Evolutionary conservation across 2,329 filamentous ascomycete species (phyloP).

Genomic region (Pezicula radicicola): DNA sequence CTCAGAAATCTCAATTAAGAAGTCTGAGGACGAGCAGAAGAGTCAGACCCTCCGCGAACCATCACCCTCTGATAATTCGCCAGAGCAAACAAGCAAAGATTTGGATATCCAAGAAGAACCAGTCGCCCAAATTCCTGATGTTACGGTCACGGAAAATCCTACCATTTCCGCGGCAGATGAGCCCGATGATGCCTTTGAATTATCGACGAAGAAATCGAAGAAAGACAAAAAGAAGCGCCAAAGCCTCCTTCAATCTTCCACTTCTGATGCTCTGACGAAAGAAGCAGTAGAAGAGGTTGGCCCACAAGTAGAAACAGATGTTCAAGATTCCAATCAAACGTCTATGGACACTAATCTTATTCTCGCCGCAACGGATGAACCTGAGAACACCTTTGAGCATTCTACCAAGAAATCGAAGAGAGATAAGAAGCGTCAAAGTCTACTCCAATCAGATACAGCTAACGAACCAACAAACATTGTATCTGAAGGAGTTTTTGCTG

Average conservation of each 20-base stretch:
- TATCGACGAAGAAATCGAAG: conserved; percentile 18
- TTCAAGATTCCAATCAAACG: neutral
- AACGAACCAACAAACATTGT: neutral
- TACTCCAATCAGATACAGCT: neutral
- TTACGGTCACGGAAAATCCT: no score
- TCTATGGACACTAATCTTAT: no score
- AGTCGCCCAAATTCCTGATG: neutral
- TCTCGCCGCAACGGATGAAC: neutral
- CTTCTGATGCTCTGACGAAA: neutral
- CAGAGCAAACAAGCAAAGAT: neutral
- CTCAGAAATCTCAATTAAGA: conserved; percentile 14
- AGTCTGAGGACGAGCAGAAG: conserved; percentile 17
- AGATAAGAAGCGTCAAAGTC: conserved; percentile 16
- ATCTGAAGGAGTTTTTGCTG: neutral
- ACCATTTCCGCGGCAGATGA: neutral
- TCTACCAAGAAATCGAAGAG: conserved; percentile 20
- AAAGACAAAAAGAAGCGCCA: conserved; percentile 21
- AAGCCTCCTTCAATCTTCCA: neutral
- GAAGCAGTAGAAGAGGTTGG: neutral
- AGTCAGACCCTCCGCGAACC: neutral
- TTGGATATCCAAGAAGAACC: neutral
- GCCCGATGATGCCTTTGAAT: conserved; percentile 2
- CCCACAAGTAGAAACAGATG: neutral
- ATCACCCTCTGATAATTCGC: neutral
- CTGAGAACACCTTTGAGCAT: conserved; percentile 3